Base-by-base conservation (phyloP, 106 monocot species). In the Apostasia ramifera region DNA sequence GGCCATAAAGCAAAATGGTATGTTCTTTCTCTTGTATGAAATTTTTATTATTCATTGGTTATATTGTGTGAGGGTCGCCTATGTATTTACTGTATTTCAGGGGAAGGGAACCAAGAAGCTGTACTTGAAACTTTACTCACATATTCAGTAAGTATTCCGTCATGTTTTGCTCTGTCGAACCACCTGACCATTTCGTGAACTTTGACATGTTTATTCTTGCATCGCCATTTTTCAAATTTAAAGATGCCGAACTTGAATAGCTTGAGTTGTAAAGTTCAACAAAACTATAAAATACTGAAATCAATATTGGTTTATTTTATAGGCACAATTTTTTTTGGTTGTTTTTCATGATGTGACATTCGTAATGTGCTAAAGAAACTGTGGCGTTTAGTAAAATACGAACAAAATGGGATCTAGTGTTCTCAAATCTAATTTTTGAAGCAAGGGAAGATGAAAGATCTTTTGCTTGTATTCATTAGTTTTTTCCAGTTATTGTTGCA, bases 1-100 rank as follows among this genome's bases (percentile, higher is more conserved):
- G 53, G 67, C 67, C 8, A 53, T 68, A 2, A 68, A 54, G 67
- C 41, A 51, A 54, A 68, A 51, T 68, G 67, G 67, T 68, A 3
- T 4, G 67, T 68, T 41, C 44, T 65, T 47, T 40, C 8, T 65
- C 7, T 68, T 43, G 66, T 12, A 40, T 54, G 11, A 13, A 6
- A 26, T 26, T 26, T 51, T 68, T 54, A 11, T 13, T 49, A 12
- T 9, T 3, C 26, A 12, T 43, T 68, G 41, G 2, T 68, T 26
- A 8, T 68, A 2, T 43, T 42, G 53, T 54, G 15, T 54, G 67
- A 68, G 47, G n/a, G 7, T 65, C 47, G 37, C 42, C 42, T 54
- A 42, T 68, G 10, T 47, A 52, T 15, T 54, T 40, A 50, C 40
- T 53, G 40, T 14, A 45, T 10, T 68, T 37, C 53, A 68, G 67